Conservation (phyloP, 768 basidiomycete species). For the Podaxis rugospora region DNA sequence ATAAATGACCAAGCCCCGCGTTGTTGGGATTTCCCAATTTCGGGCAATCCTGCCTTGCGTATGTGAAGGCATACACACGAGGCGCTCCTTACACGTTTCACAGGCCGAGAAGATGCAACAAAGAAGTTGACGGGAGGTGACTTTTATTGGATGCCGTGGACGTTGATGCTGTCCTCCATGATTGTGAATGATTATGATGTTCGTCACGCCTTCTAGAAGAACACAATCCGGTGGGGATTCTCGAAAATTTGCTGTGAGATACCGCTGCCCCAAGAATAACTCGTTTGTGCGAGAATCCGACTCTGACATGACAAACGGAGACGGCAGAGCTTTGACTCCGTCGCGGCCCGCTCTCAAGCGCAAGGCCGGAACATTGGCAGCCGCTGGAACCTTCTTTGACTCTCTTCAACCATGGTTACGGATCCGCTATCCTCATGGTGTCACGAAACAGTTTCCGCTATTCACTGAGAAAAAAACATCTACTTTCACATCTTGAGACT, state of each 20-base stretch:
- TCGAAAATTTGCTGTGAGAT: neutral
- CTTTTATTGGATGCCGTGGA: neutral
- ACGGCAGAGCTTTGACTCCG: neutral
- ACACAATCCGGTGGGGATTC: neutral
- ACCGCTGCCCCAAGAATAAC: neutral
- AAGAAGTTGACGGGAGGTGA: neutral
- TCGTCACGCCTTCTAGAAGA: neutral
- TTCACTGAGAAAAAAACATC: neutral
- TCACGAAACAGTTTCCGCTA: neutral
- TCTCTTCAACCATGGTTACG: neutral
- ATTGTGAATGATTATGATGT: neutral
- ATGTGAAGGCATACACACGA: neutral
- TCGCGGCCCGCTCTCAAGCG: neutral
- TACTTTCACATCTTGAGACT: neutral
- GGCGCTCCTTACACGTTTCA: neutral
- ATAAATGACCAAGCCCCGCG: constrained; percentile 1
- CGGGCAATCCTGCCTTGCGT: neutral
- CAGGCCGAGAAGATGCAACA: neutral
- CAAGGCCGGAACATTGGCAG: neutral
- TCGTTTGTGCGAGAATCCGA: neutral
- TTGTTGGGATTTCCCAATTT: neutral
- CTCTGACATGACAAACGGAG: neutral
- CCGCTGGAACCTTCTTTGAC: neutral
- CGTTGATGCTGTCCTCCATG: neutral
- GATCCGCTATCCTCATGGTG: neutral